Evolutionary conservation across 108 stramenopile species (phyloP).

Genomic region (Ochromonas danica): DNA sequence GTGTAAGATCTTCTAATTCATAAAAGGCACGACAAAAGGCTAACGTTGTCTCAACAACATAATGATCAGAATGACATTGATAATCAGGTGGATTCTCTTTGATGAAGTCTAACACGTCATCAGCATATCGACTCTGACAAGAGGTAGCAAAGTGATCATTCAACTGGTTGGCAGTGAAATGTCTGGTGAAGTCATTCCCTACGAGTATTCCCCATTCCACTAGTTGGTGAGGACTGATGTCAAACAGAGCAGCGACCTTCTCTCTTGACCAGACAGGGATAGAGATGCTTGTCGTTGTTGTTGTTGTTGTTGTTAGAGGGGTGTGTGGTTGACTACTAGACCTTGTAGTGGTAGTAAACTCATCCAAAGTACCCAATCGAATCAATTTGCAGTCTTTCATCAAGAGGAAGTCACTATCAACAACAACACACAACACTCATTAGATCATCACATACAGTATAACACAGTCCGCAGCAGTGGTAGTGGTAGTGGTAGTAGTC

Average conservation of each 20-base stretch:
- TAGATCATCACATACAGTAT: not conserved
- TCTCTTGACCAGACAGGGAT: not conserved
- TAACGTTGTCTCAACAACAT: not conserved
- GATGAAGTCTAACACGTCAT: not conserved
- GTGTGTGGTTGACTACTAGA: too few species aligned
- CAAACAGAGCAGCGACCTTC: not conserved
- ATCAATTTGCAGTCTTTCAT: not conserved
- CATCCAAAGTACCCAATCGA: conserved; percentile 2
- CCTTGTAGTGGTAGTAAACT: not conserved
- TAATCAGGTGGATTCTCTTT: too few species aligned
- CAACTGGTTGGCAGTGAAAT: not conserved
- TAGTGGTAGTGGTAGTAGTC: not conserved
- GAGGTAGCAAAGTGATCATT: not conserved
- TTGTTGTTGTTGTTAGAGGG: too few species aligned
- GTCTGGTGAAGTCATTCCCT: conserved; percentile 26
- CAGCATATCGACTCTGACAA: not conserved
- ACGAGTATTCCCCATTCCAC: conserved; percentile 25
- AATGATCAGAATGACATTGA: too few species aligned
- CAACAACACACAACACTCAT: not conserved
- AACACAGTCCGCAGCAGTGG: not conserved
- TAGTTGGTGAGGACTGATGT: not conserved
- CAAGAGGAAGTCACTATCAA: conserved; percentile 8
- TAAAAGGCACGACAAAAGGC: conserved; percentile 6
- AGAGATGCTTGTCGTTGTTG: not conserved
- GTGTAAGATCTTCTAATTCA: conserved; percentile 19